Conservation (phyloP, 257 asterid species). For the Przewalskia tangutica region DNA sequence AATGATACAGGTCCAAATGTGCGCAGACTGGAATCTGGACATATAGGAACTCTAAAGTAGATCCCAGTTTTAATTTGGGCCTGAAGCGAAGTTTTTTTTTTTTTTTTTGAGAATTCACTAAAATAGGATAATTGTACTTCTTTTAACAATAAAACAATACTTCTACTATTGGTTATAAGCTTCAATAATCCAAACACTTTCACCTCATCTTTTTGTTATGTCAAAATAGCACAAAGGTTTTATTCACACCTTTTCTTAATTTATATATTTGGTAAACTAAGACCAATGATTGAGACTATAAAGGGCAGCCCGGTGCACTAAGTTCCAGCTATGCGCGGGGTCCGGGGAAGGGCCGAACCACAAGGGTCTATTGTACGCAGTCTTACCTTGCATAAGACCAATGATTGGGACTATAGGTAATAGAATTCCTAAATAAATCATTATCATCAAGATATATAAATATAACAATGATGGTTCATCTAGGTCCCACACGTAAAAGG, state of each 20-base stretch:
- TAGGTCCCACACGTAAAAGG: not conserved
- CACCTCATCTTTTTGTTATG: not conserved
- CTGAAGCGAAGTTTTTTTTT: not conserved
- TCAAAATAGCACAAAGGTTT: not conserved
- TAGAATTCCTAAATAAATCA: not conserved
- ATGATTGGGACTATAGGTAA: not conserved
- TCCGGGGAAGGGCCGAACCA: too few species aligned
- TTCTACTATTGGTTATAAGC: not conserved
- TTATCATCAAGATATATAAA: not conserved
- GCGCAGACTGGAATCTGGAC: not conserved
- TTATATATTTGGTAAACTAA: not conserved
- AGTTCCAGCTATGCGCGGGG: too few species aligned
- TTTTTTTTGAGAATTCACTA: not conserved
- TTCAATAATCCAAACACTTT: not conserved
- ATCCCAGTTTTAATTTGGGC: not conserved
- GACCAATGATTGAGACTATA: not conserved
- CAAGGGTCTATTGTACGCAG: too few species aligned
- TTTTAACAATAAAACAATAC: not conserved
- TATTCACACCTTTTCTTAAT: not conserved
- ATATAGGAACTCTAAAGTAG: not conserved
- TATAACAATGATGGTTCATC: not conserved
- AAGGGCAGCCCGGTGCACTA: too few species aligned
- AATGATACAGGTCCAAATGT: not conserved
- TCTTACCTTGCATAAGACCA: too few species aligned
- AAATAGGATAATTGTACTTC: not conserved